These are phyloP conservation scores for Rhynchosporium agropyri DNA, from an alignment of 2,329 filamentous ascomycete genomes.

Conservation along the genomic window DNA sequence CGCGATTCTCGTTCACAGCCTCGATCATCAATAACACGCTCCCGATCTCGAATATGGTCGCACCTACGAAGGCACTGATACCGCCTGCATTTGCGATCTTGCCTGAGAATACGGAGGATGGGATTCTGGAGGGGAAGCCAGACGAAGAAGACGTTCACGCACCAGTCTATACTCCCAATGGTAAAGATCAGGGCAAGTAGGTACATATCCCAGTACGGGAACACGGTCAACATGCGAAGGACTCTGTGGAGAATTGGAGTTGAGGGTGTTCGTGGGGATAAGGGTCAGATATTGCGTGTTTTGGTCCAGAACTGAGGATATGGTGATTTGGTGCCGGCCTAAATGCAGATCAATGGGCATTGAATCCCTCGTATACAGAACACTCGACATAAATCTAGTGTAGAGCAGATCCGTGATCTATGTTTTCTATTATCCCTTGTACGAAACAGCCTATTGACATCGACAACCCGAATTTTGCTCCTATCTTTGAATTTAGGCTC, in stretches of 20 bases:
- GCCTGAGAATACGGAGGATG: conserved; percentile 54
- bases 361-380: neutral
- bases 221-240: conserved; percentile 52
- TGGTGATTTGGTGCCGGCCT: conserved; percentile 46
- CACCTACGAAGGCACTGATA: conserved; percentile 66
- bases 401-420: conserved; percentile 9
- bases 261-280: conserved; percentile 40
- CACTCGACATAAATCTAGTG: neutral
- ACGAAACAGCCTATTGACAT: conserved; percentile 45
- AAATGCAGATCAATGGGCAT: neutral
- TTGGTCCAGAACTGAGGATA: conserved; percentile 36
- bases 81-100: conserved; percentile 60
- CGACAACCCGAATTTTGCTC: conserved; percentile 33
- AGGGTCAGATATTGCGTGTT: conserved; percentile 37
- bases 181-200: conserved; percentile 58
- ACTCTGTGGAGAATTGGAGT: conserved; percentile 43
- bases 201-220: conserved; percentile 59
- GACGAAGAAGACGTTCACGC: conserved; percentile 64
- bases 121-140: conserved; percentile 59
- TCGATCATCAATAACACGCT: conserved; percentile 66
- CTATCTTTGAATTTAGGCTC: conserved; percentile 13
- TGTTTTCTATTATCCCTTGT: conserved; percentile 53
- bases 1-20: conserved; percentile 67
- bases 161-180: conserved; percentile 56
- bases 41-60: conserved; percentile 67